Conservation (phyloP, 257 asterid species). For the Solanum virginianum region DNA sequence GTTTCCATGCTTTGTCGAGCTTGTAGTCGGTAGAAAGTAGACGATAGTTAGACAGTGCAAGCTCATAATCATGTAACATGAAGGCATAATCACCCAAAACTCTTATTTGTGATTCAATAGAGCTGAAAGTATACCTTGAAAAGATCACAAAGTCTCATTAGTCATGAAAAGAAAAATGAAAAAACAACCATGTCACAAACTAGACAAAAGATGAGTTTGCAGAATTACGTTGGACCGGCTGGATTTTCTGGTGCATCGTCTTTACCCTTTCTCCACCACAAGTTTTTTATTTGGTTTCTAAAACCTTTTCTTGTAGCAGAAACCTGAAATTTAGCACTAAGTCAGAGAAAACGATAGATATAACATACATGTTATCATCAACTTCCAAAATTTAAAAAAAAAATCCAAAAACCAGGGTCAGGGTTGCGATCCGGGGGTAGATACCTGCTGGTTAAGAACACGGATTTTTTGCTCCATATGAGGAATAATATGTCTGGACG, state of each 20-base stretch:
- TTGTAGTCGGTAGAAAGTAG: slow-evolving; percentile 86
- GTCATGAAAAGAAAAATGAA: slow-evolving; percentile 5
- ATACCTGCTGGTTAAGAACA: slow-evolving; percentile 84
- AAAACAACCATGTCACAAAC: slow-evolving; percentile 9
- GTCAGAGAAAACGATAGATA: background rate
- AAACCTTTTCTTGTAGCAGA: slow-evolving; percentile 97
- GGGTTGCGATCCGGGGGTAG: background rate
- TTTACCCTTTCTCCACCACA: slow-evolving; percentile 99
- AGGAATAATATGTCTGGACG: slow-evolving; percentile 91
- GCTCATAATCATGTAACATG: slow-evolving; percentile 96
- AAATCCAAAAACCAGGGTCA: background rate
- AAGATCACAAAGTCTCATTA: slow-evolving; percentile 25
- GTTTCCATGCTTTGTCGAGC: slow-evolving; percentile 98
- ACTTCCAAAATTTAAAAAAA: background rate
- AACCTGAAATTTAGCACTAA: slow-evolving; percentile 39
- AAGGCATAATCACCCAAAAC: slow-evolving; percentile 94
- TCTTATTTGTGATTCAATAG: slow-evolving; percentile 92
- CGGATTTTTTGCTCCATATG: slow-evolving; percentile 95
- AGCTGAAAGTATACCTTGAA: slow-evolving; percentile 88
- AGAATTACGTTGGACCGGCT: slow-evolving; percentile 48
- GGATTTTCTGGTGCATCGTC: slow-evolving; percentile 72
- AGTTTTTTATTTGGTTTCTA: slow-evolving; percentile 90
- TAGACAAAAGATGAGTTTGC: slow-evolving; percentile 8
- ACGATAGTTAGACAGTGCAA: slow-evolving; percentile 92
- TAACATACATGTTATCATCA: background rate